Evolutionary conservation across 768 basidiomycete species (phyloP), one percentile per base, ranked within the genome.

Genomic region (Mycena alexandri): DNA sequence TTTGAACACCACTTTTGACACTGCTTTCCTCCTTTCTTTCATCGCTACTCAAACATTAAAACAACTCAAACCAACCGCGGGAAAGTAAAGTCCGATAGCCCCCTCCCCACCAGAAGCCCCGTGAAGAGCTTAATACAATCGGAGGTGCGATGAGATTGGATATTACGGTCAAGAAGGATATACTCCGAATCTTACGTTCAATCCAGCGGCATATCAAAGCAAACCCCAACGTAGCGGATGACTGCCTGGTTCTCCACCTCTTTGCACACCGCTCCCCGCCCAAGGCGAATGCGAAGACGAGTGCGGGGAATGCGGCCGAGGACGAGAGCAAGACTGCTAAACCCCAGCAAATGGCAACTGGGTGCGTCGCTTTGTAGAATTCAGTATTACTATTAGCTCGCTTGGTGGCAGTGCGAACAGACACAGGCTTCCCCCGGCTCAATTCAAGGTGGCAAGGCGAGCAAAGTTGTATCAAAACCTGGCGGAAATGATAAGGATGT

Each of bases 51-150:
- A n/a, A n/a, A n/a, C n/a, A n/a, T n/a, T n/a, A n/a, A n/a, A n/a
- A n/a, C n/a, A n/a, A n/a, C n/a, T n/a, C n/a, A n/a, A n/a, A n/a
- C n/a, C n/a, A n/a, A n/a, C n/a, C n/a, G n/a, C n/a, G n/a, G n/a
- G n/a, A n/a, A n/a, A n/a, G n/a, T n/a, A n/a, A n/a, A n/a, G n/a
- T n/a, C n/a, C n/a, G n/a, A n/a, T n/a, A 59, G 5, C 57, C 43
- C 24, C 59, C 46, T 38, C 48, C 50, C 21, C 2, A 50, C 34
- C 50, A 50, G 59, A 61, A 61, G 59, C 47, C 50, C 34, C 3
- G 22, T 14, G 34, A 6, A 2, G 59, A 61, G 59, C 59, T 61
- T 11, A 25, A 51, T 16, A 16, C 1, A 19, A 61, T 61, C 19
- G 46, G 36, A 2, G 13, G 2, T 21, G 19, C 17, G 2, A 61